phyloP scores from a whole-genome alignment of 306 rosid species.

The Urtica urens region DNA sequence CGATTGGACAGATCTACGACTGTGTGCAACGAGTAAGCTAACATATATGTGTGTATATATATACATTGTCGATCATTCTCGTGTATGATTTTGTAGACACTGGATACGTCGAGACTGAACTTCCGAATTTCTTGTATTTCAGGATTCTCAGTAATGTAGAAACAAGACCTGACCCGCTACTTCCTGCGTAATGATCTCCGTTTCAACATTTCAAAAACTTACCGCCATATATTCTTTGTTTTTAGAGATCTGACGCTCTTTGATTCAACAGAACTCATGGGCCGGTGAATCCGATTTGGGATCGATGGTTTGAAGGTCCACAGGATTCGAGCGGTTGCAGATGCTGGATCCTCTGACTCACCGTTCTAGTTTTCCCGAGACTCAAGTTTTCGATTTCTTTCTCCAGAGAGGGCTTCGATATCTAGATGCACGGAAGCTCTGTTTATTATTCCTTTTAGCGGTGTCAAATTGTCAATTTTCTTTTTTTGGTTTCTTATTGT shows the following conservation, averaged over 20 bases:
- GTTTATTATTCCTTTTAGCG: constrained; percentile 21
- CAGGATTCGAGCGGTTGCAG: constrained; percentile 78
- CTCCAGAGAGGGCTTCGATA: constrained; percentile 17
- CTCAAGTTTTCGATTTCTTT: constrained; percentile 5
- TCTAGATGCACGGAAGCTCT: constrained; percentile 11
- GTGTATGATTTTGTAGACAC: constrained; percentile 3
- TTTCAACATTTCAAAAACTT: neutral
- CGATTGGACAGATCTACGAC: constrained; percentile 68
- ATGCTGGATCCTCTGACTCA: constrained; percentile 76
- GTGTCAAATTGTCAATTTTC: constrained; percentile 14
- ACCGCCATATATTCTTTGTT: neutral
- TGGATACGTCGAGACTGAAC: neutral
- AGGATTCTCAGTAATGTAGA: constrained; percentile 69
- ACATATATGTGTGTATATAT: neutral
- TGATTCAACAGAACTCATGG: constrained; percentile 51
- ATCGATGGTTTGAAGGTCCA: constrained; percentile 93
- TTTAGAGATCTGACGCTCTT: constrained; percentile 11
- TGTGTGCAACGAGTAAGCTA: constrained; percentile 76
- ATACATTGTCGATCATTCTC: constrained; percentile 5
- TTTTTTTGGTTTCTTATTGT: constrained; percentile 23
- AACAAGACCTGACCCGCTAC: constrained; percentile 83
- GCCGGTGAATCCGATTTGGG: constrained; percentile 74
- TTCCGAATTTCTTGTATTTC: constrained; percentile 30
- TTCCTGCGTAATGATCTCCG: constrained; percentile 44
- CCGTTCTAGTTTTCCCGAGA: constrained; percentile 7